Conservation (phyloP, 148 eudicot species). For the Suaeda aralocaspica region DNA sequence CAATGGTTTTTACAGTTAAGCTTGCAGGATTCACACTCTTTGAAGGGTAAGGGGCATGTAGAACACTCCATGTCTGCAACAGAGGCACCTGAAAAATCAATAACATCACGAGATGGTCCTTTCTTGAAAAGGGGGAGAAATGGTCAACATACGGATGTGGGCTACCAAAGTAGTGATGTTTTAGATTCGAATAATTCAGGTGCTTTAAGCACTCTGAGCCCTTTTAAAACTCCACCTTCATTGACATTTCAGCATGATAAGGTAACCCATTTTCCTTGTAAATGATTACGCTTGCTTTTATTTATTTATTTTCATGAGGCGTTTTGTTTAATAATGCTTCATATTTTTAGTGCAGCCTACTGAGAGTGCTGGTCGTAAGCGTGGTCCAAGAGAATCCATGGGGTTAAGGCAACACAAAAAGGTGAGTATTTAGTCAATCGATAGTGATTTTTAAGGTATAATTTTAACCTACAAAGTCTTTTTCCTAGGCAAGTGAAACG, state of each 20-base stretch:
- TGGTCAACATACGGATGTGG: slow-evolving; percentile 18
- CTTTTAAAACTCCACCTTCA: slow-evolving; percentile 85
- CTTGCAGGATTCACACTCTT: slow-evolving; percentile 37
- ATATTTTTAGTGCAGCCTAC: slow-evolving; percentile 42
- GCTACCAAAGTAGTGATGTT: slow-evolving; percentile 27
- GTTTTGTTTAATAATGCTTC: slow-evolving; percentile 13
- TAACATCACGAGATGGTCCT: slow-evolving; percentile 27
- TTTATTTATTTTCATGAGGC: not conserved
- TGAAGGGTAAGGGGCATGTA: slow-evolving; percentile 42
- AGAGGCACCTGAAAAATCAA: slow-evolving; percentile 34
- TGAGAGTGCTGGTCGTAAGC: slow-evolving; percentile 28
- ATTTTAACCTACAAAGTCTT: not conserved
- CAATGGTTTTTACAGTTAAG: slow-evolving; percentile 12
- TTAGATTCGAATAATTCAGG: slow-evolving; percentile 26
- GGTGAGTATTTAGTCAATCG: slow-evolving; percentile 29
- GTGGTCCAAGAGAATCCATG: slow-evolving; percentile 33
- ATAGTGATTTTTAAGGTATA: not conserved
- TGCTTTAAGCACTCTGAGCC: slow-evolving; percentile 44
- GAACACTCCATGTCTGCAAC: slow-evolving; percentile 40
- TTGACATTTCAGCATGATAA: slow-evolving; percentile 58
- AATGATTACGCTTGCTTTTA: not conserved
- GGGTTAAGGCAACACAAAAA: slow-evolving; percentile 78
- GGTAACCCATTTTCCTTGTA: slow-evolving; percentile 35
- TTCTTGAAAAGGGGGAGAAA: slow-evolving; percentile 29
- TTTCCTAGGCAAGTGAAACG: not conserved